Conservation (phyloP, 306 rosid species). For the Bauhinia variegata region DNA sequence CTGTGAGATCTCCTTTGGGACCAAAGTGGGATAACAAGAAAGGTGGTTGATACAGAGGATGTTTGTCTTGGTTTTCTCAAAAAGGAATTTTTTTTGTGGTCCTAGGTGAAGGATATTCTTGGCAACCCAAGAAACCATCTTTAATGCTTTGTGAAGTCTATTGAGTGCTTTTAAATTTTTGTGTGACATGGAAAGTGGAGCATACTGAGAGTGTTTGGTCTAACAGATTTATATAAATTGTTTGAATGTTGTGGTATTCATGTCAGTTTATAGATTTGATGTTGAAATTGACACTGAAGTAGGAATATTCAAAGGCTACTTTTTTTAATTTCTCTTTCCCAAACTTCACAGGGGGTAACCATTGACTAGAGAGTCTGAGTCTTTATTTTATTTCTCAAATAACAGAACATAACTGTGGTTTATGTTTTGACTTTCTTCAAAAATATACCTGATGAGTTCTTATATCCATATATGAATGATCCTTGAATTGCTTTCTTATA, state of each 20-base stretch:
- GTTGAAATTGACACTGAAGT: conserved; percentile 8
- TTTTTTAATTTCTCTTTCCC: no score
- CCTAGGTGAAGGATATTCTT: conserved; percentile 21
- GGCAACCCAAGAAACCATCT: conserved; percentile 12
- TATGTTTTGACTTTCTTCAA: conserved; percentile 15
- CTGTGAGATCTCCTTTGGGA: conserved; percentile 2
- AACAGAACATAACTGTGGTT: neutral
- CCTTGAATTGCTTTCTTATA: conserved; percentile 21
- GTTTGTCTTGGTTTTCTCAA: conserved; percentile 17
- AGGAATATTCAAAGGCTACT: conserved; percentile 17
- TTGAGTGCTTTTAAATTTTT: neutral
- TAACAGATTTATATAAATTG: conserved; percentile 19
- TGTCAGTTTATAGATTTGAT: neutral
- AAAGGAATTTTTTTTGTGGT: conserved; percentile 5
- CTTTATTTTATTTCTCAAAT: no score
- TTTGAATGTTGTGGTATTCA: conserved; percentile 20
- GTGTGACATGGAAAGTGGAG: neutral
- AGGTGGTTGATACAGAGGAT: neutral
- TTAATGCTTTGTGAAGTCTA: neutral
- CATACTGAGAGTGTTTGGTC: conserved; percentile 26
- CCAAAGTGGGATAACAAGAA: neutral
- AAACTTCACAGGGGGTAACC: no score
- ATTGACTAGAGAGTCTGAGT: no score
- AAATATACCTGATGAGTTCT: neutral
- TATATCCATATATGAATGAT: neutral